Evolutionary conservation across 345 rosid species (phyloP).

Genomic region (Salix arbutifolia): DNA sequence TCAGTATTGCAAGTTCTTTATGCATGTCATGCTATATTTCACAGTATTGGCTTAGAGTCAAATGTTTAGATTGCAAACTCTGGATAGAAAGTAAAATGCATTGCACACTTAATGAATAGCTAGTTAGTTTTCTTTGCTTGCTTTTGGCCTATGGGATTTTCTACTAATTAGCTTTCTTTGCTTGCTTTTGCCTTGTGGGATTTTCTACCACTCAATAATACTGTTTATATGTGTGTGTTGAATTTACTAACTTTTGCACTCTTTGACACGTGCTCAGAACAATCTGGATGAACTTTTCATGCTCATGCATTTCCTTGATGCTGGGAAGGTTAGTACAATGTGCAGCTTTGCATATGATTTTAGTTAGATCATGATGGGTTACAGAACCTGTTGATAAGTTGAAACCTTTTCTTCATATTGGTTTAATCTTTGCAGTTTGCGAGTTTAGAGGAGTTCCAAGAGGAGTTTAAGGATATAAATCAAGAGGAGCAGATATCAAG

Average conservation of each 20-base stretch:
- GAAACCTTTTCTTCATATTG: conserved; percentile 15
- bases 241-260: conserved; percentile 17
- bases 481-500: conserved; percentile 98
- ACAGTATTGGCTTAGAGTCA: not conserved
- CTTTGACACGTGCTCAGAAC: conserved; percentile 63
- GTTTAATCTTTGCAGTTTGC: conserved; percentile 62
- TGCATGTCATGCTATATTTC: not conserved
- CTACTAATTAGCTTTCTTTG: not conserved
- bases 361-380: conserved; percentile 12
- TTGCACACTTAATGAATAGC: not conserved
- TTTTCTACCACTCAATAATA: not conserved
- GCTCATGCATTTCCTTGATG: conserved; percentile 99
- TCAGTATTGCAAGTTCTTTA: not conserved
- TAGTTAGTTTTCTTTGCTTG: no score
- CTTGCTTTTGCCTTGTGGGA: not conserved
- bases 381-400: not conserved
- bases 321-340: conserved; percentile 72
- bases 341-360: conserved; percentile 4
- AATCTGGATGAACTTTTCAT: conserved; percentile 99
- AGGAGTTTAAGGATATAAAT: conserved; percentile 94
- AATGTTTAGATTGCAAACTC: not conserved
- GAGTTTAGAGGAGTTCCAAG: conserved; percentile 97
- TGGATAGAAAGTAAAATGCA: not conserved
- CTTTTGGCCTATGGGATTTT: no score
- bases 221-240: conserved; percentile 3